Conservation (phyloP, 2,329 filamentous ascomycete genomes). For the Epichloe uncinata region DNA sequence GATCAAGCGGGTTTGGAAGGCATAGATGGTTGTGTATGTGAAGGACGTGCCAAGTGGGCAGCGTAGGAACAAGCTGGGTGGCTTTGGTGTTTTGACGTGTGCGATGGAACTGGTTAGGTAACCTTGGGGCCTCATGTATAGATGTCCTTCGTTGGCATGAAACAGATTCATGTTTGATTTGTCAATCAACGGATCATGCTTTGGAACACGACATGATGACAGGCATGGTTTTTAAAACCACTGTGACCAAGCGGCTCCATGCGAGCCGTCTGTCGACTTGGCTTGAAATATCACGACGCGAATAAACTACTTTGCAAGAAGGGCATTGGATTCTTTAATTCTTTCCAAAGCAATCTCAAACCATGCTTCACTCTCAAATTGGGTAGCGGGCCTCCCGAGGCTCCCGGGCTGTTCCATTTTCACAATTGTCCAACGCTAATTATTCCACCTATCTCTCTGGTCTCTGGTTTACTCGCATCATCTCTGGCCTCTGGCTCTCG, state of each 20-base stretch:
- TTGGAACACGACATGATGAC: too few relatives aligned
- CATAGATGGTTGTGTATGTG: conserved; percentile 30
- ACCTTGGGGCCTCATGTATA: conserved; percentile 7
- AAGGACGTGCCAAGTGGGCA: neutral
- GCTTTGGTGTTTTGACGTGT: neutral
- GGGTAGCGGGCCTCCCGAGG: too few relatives aligned
- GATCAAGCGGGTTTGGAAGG: conserved; percentile 79
- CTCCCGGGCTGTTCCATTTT: too few relatives aligned
- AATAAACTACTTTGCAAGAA: neutral
- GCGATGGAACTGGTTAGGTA: neutral
- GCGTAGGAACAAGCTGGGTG: neutral
- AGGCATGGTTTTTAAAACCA: too few relatives aligned
- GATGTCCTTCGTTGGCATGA: conserved; percentile 7
- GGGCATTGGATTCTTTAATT: neutral
- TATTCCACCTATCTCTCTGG: too few relatives aligned
- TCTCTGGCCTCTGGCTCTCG: too few relatives aligned
- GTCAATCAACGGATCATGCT: neutral
- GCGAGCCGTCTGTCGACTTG: too few relatives aligned
- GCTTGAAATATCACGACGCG: too few relatives aligned
- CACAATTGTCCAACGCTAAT: too few relatives aligned
- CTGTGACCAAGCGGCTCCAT: too few relatives aligned
- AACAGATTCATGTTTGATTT: conserved; percentile 6
- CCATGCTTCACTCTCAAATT: too few relatives aligned
- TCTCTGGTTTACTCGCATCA: too few relatives aligned
- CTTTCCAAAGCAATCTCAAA: neutral